A percentile compares a stretch with the other conserved stretches of the same genome.
Conservation (phyloP, 1,284 basidiomycete genomes). For the Ceratobasidium theobromae region DNA sequence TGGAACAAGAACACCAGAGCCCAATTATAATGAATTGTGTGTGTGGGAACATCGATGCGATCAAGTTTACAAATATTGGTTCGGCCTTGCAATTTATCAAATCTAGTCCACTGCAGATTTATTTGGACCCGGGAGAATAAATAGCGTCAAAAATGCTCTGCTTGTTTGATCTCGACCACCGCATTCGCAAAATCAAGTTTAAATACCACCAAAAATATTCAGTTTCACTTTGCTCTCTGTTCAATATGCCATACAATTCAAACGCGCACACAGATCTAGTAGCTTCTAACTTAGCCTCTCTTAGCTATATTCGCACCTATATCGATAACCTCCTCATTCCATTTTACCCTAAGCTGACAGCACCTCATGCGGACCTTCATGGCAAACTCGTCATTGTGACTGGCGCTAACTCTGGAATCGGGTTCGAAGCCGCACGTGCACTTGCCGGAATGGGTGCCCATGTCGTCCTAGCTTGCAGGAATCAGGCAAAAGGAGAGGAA, state of each 20-base stretch:
- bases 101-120: too few species aligned
- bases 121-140: too few species aligned
- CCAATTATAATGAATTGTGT: too few species aligned
- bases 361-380: not conserved
- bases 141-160: too few species aligned
- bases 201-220: too few species aligned
- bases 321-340: not conserved
- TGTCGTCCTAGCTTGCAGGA: conserved; percentile 33
- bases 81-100: too few species aligned
- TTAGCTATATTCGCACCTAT: not conserved
- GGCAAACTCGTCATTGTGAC: conserved; percentile 18
- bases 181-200: too few species aligned
- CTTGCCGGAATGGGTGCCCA: conserved; percentile 33
- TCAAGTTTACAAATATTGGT: too few species aligned
- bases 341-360: not conserved
- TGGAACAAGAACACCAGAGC: too few species aligned
- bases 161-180: too few species aligned
- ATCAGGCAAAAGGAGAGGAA: conserved; percentile 3
- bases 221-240: not conserved
- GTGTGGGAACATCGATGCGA: too few species aligned
- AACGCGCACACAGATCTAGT: not conserved
- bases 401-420: conserved; percentile 36
- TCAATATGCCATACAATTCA: not conserved
- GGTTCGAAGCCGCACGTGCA: conserved; percentile 30
- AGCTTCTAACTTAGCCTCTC: not conserved